Base-by-base conservation (phyloP, 176 grass and related monocot genomes). In the Raddia guianensis region DNA sequence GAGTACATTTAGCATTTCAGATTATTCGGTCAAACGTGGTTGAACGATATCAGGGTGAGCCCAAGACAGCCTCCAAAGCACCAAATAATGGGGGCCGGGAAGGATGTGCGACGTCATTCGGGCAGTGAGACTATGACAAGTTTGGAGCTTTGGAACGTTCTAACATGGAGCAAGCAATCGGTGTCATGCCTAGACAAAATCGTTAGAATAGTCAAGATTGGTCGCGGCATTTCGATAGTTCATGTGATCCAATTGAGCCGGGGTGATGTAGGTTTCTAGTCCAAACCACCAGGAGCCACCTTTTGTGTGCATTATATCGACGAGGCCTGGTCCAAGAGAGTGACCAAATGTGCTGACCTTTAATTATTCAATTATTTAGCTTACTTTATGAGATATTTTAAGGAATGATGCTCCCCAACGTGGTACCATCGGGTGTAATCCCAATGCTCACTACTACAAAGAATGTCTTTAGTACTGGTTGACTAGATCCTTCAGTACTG, bases 91-190 rank as follows among this genome's bases (percentile, higher is more conserved):
- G 46, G n/a, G 64, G 7, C 8, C 9, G 27, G 3, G 21, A 27
- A 0, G 27, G 27, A 27, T 27, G 16, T 6, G 1, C 56, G 10
- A 2, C 56, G 10, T 10, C 20, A 33, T 53, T 7, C 7, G 6
- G 8, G 5, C 49, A 9, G 13, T 20, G 37, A 20, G 51, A 45
- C 2, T 7, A 20, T 14, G 77, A 16, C 49, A 15, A 8, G 8
- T 54, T 79, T 68, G 63, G 52, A 55, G 6, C 13, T 9, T 68
- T 27, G 11, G n/a, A 68, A 79, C 63, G 9, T 68, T 67, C 63
- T 49, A 52, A 66, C 21, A 14, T 35, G 16, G 16, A 48, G 43
- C 49, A 53, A 43, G 62, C 12, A 12, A 40, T 40, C 37, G 37
- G 11, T 9, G 18, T 60, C 5, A 50, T 9, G 74, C 21, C 43